Conservation (phyloP, 148 eudicot genomes). For the Fagopyrum tataricum region DNA sequence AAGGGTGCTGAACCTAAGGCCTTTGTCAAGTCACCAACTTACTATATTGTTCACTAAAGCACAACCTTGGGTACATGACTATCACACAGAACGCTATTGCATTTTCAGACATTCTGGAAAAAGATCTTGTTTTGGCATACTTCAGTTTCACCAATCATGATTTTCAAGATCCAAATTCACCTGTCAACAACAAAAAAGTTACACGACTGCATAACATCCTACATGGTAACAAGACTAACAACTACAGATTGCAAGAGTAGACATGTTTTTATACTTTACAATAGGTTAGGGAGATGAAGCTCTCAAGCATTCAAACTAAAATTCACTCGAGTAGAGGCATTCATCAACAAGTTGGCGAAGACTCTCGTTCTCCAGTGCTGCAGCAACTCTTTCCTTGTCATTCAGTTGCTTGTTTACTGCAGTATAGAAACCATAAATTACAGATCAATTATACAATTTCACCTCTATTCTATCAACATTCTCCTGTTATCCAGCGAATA, state of each 20-base stretch:
- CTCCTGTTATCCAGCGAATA: too few species aligned
- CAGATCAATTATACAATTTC: background rate
- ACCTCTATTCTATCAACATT: background rate
- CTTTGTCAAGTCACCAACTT: conserved; percentile 60
- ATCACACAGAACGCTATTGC: background rate
- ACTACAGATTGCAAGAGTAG: background rate
- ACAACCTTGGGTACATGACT: background rate
- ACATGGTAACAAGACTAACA: background rate
- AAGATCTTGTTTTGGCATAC: background rate
- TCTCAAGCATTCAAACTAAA: background rate
- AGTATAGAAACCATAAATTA: conserved; percentile 2
- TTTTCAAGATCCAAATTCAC: background rate
- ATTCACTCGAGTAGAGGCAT: conserved; percentile 47
- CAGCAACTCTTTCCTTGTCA: conserved; percentile 88
- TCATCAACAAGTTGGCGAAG: conserved; percentile 83
- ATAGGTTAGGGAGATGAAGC: background rate
- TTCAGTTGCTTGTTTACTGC: conserved; percentile 90
- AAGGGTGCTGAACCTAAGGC: too few species aligned
- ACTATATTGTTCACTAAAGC: too few species aligned
- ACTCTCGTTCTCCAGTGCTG: conserved; percentile 78
- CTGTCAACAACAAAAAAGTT: background rate
- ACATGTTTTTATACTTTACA: background rate
- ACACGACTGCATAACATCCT: background rate
- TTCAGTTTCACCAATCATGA: background rate
- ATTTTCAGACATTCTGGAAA: too few species aligned